Evolutionary conservation across 441 rosid genomes (phyloP).

Genomic region (Arabidopsis lyrata): DNA sequence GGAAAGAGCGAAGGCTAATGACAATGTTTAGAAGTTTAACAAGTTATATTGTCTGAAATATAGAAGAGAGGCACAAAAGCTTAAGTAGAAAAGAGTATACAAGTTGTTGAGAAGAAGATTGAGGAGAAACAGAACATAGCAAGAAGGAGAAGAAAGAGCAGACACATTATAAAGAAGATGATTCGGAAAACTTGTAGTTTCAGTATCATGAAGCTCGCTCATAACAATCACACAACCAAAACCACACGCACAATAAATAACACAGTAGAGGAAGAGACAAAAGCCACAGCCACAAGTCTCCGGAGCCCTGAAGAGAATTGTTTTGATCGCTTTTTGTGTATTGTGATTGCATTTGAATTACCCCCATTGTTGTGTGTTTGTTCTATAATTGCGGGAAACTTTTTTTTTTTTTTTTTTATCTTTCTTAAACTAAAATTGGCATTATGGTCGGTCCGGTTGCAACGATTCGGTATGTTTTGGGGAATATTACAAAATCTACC

Average conservation of each 20-base stretch:
- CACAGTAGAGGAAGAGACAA: slow-evolving; percentile 44
- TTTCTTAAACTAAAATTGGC: too few species aligned
- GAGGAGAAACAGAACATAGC: slow-evolving; percentile 23
- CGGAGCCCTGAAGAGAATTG: slow-evolving; percentile 21
- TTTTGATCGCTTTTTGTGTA: background rate
- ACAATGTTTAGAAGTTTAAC: too few species aligned
- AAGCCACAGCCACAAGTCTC: slow-evolving; percentile 32
- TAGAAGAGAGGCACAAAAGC: too few species aligned
- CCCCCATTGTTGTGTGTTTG: slow-evolving; percentile 13
- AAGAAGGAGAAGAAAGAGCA: slow-evolving; percentile 38
- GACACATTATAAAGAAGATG: slow-evolving; percentile 40
- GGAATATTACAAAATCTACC: too few species aligned
- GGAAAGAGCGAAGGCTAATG: too few species aligned
- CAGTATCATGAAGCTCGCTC: slow-evolving; percentile 55
- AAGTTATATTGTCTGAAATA: too few species aligned
- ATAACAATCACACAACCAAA: slow-evolving; percentile 25
- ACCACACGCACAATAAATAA: slow-evolving; percentile 44
- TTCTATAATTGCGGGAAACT: slow-evolving; percentile 1
- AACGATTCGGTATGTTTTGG: too few species aligned
- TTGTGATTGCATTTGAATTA: background rate
- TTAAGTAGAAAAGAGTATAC: too few species aligned
- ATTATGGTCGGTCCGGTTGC: too few species aligned
- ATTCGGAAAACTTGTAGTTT: slow-evolving; percentile 53
- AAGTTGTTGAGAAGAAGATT: background rate
- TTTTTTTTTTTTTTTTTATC: background rate